Evolutionary conservation across 1,284 basidiomycete species (phyloP).

Genomic region (Ustilago xerochloae): DNA sequence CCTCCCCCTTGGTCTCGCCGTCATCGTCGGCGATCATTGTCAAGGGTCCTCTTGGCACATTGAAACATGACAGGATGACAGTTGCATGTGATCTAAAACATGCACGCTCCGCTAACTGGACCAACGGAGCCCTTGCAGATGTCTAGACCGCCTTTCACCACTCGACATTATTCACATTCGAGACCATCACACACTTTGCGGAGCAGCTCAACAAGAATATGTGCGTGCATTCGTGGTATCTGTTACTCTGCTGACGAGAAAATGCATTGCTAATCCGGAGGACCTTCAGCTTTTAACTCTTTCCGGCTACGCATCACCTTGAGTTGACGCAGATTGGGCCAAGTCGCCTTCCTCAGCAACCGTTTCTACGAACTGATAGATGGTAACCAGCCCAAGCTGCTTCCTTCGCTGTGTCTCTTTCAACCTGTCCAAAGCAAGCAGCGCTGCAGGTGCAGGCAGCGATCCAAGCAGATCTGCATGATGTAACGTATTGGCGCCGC

Average conservation of each 20-base stretch:
- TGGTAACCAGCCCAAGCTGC: constrained; percentile 26
- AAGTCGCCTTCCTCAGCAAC: neutral
- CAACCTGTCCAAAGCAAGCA: constrained; percentile 32
- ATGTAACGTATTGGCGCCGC: constrained; percentile 15
- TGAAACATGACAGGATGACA: neutral
- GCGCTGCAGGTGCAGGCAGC: constrained; percentile 33
- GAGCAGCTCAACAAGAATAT: no score
- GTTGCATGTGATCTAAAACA: neutral
- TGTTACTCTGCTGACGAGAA: no score
- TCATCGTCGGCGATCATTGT: neutral
- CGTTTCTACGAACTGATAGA: constrained; percentile 39
- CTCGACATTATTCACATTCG: neutral
- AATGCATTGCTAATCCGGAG: no score
- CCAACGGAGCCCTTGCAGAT: neutral
- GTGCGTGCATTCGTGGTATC: no score
- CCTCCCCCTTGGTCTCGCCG: neutral
- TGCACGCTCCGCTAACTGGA: neutral
- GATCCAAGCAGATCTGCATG: constrained; percentile 44
- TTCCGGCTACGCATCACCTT: neutral
- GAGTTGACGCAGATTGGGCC: neutral
- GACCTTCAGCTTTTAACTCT: no score
- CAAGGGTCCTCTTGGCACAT: neutral
- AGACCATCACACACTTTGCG: neutral
- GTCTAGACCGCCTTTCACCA: constrained; percentile 2
- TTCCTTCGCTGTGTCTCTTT: constrained; percentile 26